These are phyloP conservation scores for Jatropha curcas DNA, from an alignment of 345 rosid species.

Conservation along the genomic window DNA sequence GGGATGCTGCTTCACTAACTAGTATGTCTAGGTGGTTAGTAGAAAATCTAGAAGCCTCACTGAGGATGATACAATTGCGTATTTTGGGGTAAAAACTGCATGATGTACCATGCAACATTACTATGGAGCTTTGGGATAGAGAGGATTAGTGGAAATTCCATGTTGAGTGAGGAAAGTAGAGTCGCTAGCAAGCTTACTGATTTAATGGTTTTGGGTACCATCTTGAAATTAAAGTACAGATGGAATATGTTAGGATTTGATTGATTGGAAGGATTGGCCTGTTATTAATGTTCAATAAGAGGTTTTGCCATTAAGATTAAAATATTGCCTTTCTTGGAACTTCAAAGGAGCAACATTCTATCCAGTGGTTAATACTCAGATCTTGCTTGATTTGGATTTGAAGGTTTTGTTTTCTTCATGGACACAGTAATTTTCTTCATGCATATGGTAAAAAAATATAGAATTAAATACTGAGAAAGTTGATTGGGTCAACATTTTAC, in stretches of 20 bases:
- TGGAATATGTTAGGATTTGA: background rate
- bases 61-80: background rate
- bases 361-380: background rate
- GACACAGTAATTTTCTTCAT: too few relatives aligned
- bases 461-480: background rate
- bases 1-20: background rate
- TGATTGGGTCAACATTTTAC: background rate
- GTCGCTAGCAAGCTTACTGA: background rate
- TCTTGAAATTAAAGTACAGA: background rate
- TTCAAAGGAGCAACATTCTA: background rate
- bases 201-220: background rate
- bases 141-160: background rate
- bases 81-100: background rate
- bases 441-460: background rate
- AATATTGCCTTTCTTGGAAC: background rate
- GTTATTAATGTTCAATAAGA: background rate
- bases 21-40: background rate
- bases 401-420: too few relatives aligned
- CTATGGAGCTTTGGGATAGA: background rate
- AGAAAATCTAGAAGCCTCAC: background rate
- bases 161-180: background rate
- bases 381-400: background rate
- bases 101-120: background rate
- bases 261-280: background rate
- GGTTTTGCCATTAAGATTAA: background rate